Evolutionary conservation across 768 basidiomycete species (phyloP), one percentile per base, ranked within the genome.

Genomic region (Xanthoconium stramineum): DNA sequence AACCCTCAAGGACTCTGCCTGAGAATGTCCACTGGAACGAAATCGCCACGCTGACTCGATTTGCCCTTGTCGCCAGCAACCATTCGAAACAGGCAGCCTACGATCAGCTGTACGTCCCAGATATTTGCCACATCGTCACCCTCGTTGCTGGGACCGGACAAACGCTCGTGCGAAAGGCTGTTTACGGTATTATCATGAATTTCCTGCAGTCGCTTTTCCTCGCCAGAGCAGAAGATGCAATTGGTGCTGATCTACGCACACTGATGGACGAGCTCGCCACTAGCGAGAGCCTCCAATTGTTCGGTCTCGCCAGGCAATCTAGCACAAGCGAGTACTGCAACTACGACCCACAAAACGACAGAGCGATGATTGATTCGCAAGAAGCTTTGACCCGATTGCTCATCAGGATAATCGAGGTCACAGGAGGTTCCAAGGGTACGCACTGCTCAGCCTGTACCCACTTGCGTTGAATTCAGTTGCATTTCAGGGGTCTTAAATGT

Each of bases 171-270:
- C 84, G 94, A 24, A 88, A 87, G 59, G 87, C 90, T 5, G 82
- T 91, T 39, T 92, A 91, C 65, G 93, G 89, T 10, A 80, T 90
- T 37, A 73, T 91, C 58, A 80, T 93, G 71, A 94, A 94, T 69
- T 78, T 92, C 36, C 72, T 95, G 17, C 94, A 95, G 60, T 83
- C 88, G 0, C 72, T 95, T 14, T 86, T 85, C 71, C 72, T 83
- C 47, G 72, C 80, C 15, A 78, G 80, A 40, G 73, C 79, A 17
- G 84, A 88, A 32, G 87, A 89, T 39, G 68, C 81, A 6, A 75
- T 76, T 29, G 80, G 79, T 13, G 75, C 85, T 1, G 83, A 84
- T 39, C 72, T 95, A 20, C 78, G 83, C 49, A 72, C 76, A 45
- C 70, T 93, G 3, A 80, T 93, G 60, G 80, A 82, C 32, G 81